Evolutionary conservation across 2,329 filamentous ascomycete genomes (phyloP).

Genomic region (Pseudogymnoascus sp.): DNA sequence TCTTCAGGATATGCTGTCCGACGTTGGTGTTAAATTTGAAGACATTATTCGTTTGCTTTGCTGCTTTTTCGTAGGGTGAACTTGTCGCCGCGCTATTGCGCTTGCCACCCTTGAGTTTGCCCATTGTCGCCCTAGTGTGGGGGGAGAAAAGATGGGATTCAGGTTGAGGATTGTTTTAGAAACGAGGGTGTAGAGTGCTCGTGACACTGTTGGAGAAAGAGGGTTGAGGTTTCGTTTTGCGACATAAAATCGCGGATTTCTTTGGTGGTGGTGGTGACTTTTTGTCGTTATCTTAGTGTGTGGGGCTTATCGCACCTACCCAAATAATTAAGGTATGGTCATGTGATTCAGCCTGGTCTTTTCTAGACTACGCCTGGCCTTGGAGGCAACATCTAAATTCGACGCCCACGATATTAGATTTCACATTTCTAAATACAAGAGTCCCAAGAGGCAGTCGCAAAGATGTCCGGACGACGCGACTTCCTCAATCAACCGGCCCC

Average conservation of each 20-base stretch:
- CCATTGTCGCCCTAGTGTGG: slow-evolving; percentile 19
- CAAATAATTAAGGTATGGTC: background rate
- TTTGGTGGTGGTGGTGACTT: slow-evolving; percentile 6
- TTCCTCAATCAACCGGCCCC: slow-evolving; percentile 81
- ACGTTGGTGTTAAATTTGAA: slow-evolving; percentile 96
- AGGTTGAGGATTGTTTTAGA: background rate
- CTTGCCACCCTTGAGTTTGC: slow-evolving; percentile 26
- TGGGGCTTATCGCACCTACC: slow-evolving; percentile 1
- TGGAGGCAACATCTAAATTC: background rate
- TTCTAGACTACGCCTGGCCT: background rate
- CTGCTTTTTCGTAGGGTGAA: slow-evolving; percentile 24
- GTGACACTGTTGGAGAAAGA: background rate
- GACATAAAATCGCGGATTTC: slow-evolving; percentile 1
- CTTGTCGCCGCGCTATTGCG: slow-evolving; percentile 22
- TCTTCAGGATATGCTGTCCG: slow-evolving; percentile 84
- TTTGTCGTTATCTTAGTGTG: slow-evolving; percentile 8
- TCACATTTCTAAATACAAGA: background rate
- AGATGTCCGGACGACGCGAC: slow-evolving; percentile 53
- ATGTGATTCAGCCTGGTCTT: slow-evolving; percentile 7
- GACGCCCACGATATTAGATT: background rate
- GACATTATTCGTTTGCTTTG: slow-evolving; percentile 57
- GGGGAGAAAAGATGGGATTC: background rate
- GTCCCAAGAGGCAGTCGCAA: slow-evolving; percentile 7
- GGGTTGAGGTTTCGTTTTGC: background rate
- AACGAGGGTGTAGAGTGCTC: background rate